Evolutionary conservation across 1,139 yeast genomes (phyloP), one percentile per base, ranked within the genome.

Genomic region (Candida dubliniensis): DNA sequence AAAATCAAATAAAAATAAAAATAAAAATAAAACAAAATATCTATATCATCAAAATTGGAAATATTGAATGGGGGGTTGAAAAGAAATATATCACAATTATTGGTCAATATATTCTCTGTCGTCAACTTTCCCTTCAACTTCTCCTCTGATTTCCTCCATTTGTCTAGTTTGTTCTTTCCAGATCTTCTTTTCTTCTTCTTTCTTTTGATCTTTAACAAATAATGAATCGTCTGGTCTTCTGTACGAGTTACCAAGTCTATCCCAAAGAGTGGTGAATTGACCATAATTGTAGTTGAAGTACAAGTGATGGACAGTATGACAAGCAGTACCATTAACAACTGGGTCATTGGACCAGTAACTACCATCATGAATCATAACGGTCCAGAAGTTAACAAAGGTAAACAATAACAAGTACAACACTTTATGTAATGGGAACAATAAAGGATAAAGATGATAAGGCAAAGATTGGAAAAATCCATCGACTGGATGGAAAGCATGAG

Each of bases 281-380:
- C 99, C 99, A 61, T 91, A 93, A 73, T 93, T 93, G 72, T 93
- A 93, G 75, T 91, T 91, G 79, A 93, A 93, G 69, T 93, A 93
- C 59, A 93, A 72, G 63, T 93, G 99, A 68, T 93, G 99, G 41
- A 93, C 83, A 4, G 99, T 91, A 69, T 93, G 99, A 69, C 98
- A 91, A 4, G 99, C 99, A 26, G 98, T 91, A 56, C 99, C 99
- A 66, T 93, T 93, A 52, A 93, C 87, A 47, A 89, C 79, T 7
- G 98, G 96, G 64, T 90, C 96, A 64, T 88, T 87, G 40, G 96
- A 86, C 73, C 93, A 67, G 66, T 90, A 95, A 61, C 90, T 95
- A 51, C 99, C 99, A 64, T 93, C 99, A 66, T 93, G 99, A 62
- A 93, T 93, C 95, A 91, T 85, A 36, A 93, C 96, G 4, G 99